phyloP scores from a whole-genome alignment of 1,284 basidiomycete genomes.

The Trichosporon ovoides region DNA sequence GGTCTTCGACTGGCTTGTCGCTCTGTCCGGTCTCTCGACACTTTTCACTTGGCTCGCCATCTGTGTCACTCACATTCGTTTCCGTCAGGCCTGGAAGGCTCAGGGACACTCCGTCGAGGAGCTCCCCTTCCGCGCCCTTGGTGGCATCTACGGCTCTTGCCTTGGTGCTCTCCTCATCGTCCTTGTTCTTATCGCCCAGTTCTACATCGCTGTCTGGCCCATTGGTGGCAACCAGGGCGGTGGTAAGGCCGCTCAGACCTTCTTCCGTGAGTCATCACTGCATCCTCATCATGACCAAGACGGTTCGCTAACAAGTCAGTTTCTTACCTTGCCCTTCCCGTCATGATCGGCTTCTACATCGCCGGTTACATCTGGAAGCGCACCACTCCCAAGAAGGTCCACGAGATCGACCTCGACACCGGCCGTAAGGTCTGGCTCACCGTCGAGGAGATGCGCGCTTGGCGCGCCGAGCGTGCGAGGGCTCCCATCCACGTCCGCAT shows the following conservation, averaged over 20 bases:
- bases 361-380: slow-evolving; percentile 45
- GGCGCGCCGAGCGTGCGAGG: slow-evolving; percentile 29
- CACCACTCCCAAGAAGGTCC: slow-evolving; percentile 34
- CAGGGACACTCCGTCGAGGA: slow-evolving; percentile 50
- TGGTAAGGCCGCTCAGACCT: slow-evolving; percentile 39
- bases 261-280: slow-evolving; percentile 40
- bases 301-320: too few species aligned
- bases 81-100: slow-evolving; percentile 48
- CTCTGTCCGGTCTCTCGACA: slow-evolving; percentile 52
- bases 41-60: slow-evolving; percentile 51
- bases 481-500: slow-evolving; percentile 36
- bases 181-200: slow-evolving; percentile 42
- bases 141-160: slow-evolving; percentile 51
- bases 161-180: slow-evolving; percentile 45
- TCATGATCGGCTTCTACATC: slow-evolving; percentile 44
- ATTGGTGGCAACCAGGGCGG: slow-evolving; percentile 15
- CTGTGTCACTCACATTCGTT: slow-evolving; percentile 42
- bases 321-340: slow-evolving; percentile 48
- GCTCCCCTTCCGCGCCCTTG: slow-evolving; percentile 48
- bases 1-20: slow-evolving; percentile 51
- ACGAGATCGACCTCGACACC: slow-evolving; percentile 50
- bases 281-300: too few species aligned
- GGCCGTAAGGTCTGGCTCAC: slow-evolving; percentile 50
- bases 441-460: slow-evolving; percentile 44
- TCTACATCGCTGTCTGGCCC: slow-evolving; percentile 31